Percentiles rank a stretch among this genome's conserved stretches.
Conservation (phyloP, 257 asterid genomes). For the Primulina tabacum region DNA sequence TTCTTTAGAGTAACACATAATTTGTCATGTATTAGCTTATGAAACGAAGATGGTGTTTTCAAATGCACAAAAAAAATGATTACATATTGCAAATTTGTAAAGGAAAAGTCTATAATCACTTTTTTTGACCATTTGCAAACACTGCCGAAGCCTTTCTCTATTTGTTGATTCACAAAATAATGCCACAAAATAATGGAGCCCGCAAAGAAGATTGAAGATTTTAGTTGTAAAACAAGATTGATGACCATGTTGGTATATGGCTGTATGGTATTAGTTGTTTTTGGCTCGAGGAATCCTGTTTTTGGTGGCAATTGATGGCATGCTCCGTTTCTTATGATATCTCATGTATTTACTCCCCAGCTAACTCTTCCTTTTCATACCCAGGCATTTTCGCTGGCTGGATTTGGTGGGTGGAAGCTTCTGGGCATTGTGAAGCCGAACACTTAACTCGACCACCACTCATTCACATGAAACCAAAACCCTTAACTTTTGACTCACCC, state of each 20-base stretch:
- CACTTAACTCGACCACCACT: constrained; percentile 16
- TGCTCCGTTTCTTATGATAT: not conserved
- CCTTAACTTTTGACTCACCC: not conserved
- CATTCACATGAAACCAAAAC: not conserved
- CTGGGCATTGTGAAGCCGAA: constrained; percentile 74
- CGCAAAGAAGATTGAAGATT: not conserved
- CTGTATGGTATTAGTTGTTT: not conserved
- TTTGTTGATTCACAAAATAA: too few species aligned
- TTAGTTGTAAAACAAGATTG: not conserved
- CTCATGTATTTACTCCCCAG: constrained; percentile 4
- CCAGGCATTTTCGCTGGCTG: constrained; percentile 86
- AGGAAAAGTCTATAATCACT: too few species aligned
- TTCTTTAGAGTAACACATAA: not conserved
- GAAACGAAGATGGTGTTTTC: not conserved
- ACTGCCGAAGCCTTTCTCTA: not conserved
- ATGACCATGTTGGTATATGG: not conserved
- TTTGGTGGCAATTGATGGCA: not conserved
- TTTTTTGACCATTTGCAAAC: too few species aligned
- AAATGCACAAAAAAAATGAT: too few species aligned
- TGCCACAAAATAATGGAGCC: not conserved
- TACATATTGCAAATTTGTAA: too few species aligned
- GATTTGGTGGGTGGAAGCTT: constrained; percentile 94
- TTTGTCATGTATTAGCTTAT: not conserved
- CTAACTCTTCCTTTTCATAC: constrained; percentile 26
- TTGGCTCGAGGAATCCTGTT: not conserved